Evolutionary conservation across 768 basidiomycete genomes (phyloP).

Genomic region (Butyriboletus loyo): DNA sequence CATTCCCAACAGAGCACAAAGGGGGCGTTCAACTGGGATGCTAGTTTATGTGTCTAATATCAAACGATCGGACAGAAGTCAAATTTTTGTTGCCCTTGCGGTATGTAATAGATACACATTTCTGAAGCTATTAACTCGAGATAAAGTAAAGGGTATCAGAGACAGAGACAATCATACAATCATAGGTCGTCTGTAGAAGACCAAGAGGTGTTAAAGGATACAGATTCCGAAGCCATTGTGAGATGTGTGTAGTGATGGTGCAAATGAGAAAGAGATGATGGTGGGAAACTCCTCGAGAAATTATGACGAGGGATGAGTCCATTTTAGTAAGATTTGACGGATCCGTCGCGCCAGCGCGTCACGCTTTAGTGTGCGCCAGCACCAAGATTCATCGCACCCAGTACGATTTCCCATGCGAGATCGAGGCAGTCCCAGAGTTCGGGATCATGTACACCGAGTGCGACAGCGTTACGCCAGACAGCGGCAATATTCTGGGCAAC

Average conservation of each 20-base stretch:
- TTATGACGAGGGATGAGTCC: slow-evolving; percentile 11
- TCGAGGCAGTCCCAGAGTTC: slow-evolving; percentile 67
- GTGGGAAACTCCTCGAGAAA: slow-evolving; percentile 22
- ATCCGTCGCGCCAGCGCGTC: slow-evolving; percentile 21
- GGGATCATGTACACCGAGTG: slow-evolving; percentile 65
- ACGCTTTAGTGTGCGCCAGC: slow-evolving; percentile 36
- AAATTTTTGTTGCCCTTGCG: slow-evolving; percentile 11
- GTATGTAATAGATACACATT: slow-evolving; percentile 29
- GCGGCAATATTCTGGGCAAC: slow-evolving; percentile 53
- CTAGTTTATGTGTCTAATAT: not conserved
- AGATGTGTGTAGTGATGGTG: slow-evolving; percentile 18
- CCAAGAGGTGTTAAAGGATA: slow-evolving; percentile 23
- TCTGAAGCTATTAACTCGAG: slow-evolving; percentile 25
- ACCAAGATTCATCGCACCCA: slow-evolving; percentile 56
- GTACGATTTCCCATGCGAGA: slow-evolving; percentile 61
- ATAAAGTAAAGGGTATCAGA: slow-evolving; percentile 32
- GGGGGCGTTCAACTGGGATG: not conserved
- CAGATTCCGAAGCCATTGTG: slow-evolving; percentile 23
- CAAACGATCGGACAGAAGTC: not conserved
- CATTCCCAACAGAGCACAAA: not conserved
- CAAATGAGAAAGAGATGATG: slow-evolving; percentile 22
- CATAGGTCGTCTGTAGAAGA: slow-evolving; percentile 18
- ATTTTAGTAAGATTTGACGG: slow-evolving; percentile 18
- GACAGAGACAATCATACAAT: slow-evolving; percentile 16
- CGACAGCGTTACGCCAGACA: slow-evolving; percentile 69